These are phyloP conservation scores for Meripilus lineatus DNA, from an alignment of 1,284 basidiomycete genomes.

Conservation along the genomic window DNA sequence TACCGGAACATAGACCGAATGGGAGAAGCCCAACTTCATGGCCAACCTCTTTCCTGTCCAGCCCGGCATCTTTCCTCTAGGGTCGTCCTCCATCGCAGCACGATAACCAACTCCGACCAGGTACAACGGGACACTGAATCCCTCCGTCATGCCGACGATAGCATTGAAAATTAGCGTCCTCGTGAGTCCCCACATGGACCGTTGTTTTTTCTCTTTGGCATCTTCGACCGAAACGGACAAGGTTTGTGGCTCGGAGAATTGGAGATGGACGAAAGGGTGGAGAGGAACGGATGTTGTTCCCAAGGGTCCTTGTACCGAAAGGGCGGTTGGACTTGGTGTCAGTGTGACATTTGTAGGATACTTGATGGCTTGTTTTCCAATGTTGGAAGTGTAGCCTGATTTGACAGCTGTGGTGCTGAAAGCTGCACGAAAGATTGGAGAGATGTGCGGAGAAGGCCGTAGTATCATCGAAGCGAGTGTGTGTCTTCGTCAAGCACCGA, in stretches of 20 bases:
- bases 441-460: slow-evolving; percentile 14
- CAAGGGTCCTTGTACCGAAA: slow-evolving; percentile 72
- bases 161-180: slow-evolving; percentile 89
- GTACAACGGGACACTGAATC: slow-evolving; percentile 79
- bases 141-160: slow-evolving; percentile 84
- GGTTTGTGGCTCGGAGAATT: slow-evolving; percentile 43
- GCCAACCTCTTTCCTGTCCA: slow-evolving; percentile 65
- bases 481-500: slow-evolving; percentile 1
- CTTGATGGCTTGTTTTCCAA: slow-evolving; percentile 77
- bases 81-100: slow-evolving; percentile 83
- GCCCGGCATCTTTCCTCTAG: slow-evolving; percentile 54
- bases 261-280: slow-evolving; percentile 64
- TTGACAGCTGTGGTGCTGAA: slow-evolving; percentile 22
- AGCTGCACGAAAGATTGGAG: slow-evolving; percentile 17
- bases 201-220: slow-evolving; percentile 68
- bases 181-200: slow-evolving; percentile 91
- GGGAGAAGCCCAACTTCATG: slow-evolving; percentile 91
- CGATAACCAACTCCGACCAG: slow-evolving; percentile 97
- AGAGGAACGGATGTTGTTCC: slow-evolving; percentile 70
- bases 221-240: slow-evolving; percentile 70
- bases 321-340: slow-evolving; percentile 42
- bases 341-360: slow-evolving; percentile 68
- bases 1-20: slow-evolving; percentile 80
- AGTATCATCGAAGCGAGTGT: slow-evolving; percentile 29
- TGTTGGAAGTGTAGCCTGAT: slow-evolving; percentile 53